Evolutionary conservation across 1,284 basidiomycete genomes (phyloP), one percentile per base, ranked within the genome.

Genomic region (Xerocomus amazonicus): DNA sequence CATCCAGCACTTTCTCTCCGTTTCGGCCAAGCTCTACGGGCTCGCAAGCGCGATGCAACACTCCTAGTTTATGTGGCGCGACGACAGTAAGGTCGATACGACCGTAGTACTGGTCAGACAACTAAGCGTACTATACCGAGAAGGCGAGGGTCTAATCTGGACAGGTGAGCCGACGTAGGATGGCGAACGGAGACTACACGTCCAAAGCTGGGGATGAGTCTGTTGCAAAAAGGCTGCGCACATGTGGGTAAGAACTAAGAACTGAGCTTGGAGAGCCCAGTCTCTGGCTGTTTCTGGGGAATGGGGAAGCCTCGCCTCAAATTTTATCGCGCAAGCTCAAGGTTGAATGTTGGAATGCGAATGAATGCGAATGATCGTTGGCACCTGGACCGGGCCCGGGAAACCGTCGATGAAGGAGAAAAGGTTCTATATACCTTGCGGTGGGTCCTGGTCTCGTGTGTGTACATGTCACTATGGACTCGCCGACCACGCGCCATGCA

Each of bases 331-430:
- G 48, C 50, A 31, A 39, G 27, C n/a, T n/a, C n/a, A n/a, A n/a
- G n/a, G n/a, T 45, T n/a, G n/a, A 1, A 55, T 55, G 9, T 53
- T 56, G 26, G 61, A 48, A 36, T 49, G 60, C 10, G 60, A 62
- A 2, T 62, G 27, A n/a, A 5, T 58, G 51, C 1, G 59, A 56
- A 43, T 52, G 43, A 3, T 12, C 45, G 16, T 60, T n/a, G n/a
- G n/a, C n/a, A n/a, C n/a, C n/a, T n/a, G n/a, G n/a, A n/a, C n/a
- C n/a, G n/a, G n/a, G n/a, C n/a, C n/a, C n/a, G n/a, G n/a, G n/a
- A n/a, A n/a, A n/a, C n/a, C n/a, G n/a, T n/a, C n/a, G n/a, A n/a
- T n/a, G n/a, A n/a, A n/a, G n/a, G n/a, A n/a, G n/a, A n/a, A n/a
- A n/a, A n/a, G n/a, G n/a, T n/a, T n/a, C n/a, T n/a, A n/a, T n/a